Evolutionary conservation across 2,329 filamentous ascomycete species (phyloP), one percentile per base, ranked within the genome.

Genomic region (Rachicladosporium sp.): DNA sequence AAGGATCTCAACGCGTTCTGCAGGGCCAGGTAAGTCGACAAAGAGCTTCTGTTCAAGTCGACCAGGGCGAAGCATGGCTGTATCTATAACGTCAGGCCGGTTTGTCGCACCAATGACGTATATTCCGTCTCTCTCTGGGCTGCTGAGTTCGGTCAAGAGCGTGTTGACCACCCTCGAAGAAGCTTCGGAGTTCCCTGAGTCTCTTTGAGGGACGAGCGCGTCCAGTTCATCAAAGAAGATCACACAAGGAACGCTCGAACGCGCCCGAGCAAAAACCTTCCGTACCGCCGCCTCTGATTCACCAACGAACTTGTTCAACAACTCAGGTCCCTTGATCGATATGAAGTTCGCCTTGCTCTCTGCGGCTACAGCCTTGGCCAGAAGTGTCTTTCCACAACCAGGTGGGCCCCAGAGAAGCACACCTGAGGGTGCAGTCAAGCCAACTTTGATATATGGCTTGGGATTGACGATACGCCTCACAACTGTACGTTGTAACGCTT

Each of bases 211-310:
- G 0, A 91, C 88, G 3, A 98, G 69, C 1, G 91, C 89, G 61
- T 98, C 91, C 38, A 98, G 74, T 64, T 98, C 91, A 58, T 98
- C 91, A 57, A 98, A 96, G 73, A 98, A 96, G 43, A 98, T 80
- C 40, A 98, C 86, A 56, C 89, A 96, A 1, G 91, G 91, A 1
- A 87, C 74, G 6, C 82, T 89, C 1, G 82, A 82, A 37, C 88
- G 76, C 1, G 91, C 91, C 10, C 89, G 80, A 47, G 80, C 76
- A 61, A 98, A 98, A 0, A 96, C 82, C 58, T 93, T 86, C 13
- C 91, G 79, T 1, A 98, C 82, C 1, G 88, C 85, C 9, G 89
- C 81, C 64, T 98, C 91, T 5, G 85, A 93, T 62, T 98, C 91
- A 49, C 91, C 91, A 7, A 98, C 88, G 58, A 89, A 98, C 57